Evolutionary conservation across 2,329 filamentous ascomycete genomes (phyloP).

Genomic region (Alternaria metachromatica): DNA sequence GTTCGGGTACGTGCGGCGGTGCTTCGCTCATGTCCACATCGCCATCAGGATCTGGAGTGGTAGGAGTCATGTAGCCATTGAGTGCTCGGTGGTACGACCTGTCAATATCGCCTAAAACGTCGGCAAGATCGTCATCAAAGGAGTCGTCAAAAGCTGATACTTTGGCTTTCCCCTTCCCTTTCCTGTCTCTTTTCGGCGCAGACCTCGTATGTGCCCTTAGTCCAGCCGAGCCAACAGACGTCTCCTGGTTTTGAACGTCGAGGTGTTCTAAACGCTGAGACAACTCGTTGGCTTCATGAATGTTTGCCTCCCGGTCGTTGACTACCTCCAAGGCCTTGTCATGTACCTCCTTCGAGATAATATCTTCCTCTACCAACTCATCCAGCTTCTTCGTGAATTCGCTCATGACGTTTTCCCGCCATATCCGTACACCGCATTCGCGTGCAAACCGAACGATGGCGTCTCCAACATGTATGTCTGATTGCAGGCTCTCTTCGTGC

Average conservation of each 20-base stretch:
- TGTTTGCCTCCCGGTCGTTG: background rate
- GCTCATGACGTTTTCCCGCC: constrained; percentile 22
- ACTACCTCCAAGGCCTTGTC: constrained; percentile 22
- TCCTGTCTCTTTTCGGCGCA: background rate
- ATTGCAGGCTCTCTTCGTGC: constrained; percentile 44
- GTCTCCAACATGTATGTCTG: constrained; percentile 44
- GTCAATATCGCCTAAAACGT: background rate
- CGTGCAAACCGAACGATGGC: constrained; percentile 50
- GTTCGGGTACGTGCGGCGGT: background rate
- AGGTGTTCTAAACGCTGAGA: constrained; percentile 9
- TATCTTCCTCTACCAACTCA: constrained; percentile 36
- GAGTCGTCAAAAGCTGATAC: background rate
- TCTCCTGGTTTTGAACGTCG: background rate
- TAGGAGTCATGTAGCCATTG: constrained; percentile 17
- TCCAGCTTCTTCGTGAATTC: constrained; percentile 44
- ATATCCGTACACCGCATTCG: constrained; percentile 28
- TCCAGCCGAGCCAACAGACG: background rate
- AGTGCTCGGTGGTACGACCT: background rate
- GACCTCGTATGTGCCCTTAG: background rate
- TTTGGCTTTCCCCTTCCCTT: constrained; percentile 17
- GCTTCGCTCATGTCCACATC: constrained; percentile 21
- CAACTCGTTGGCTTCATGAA: background rate
- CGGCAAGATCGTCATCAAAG: background rate
- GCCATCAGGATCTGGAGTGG: constrained; percentile 21
- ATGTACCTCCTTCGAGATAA: constrained; percentile 35